Evolutionary conservation across 2,329 filamentous ascomycete genomes (phyloP), one percentile per base, ranked within the genome.

Genomic region (Pestalotiopsis sp.): DNA sequence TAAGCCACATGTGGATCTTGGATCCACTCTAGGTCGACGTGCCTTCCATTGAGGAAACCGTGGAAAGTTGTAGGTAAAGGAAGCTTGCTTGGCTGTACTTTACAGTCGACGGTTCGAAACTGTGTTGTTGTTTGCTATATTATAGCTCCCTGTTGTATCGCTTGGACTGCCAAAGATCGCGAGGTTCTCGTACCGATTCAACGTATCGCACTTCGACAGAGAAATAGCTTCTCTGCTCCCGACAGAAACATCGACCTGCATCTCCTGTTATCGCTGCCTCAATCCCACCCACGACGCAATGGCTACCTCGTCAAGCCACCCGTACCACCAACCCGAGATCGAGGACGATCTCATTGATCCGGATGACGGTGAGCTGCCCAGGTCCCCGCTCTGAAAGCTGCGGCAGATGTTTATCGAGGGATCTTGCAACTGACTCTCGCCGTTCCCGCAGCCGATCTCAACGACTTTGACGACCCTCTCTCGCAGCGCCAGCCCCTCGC

Each of bases 381-480:
- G 4, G 27, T 36, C 14, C 14, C 27, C 59, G n/a, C n/a, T 6
- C 2, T 52, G 57, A 59, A 36, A 36, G 57, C 57, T 27, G 57
- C 23, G 25, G 27, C 25, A 27, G 9, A 14, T 23, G 36, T 41
- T 39, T 39, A 11, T 17, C 61, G 5, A n/a, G 38, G n/a, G n/a
- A 23, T 25, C 11, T 25, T 27, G 7, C 9, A 36, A 17, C 17
- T 17, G 9, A 14, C 62, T n/a, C 20, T 45, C 57, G 27, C 38
- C 4, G 25, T 45, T 41, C 23, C 41, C 59, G 56, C 76, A 93
- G 93, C 92, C 77, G 93, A 94, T 75, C 90, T 98, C 76, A 93
- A 96, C 80, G 94, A 98, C 80, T 94, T 97, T 76, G 95, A 98
- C 77, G 94, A 98, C 81, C 94, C 95, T 56, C 86, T 96, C 72